These are phyloP conservation scores for Carex cristatella DNA, from an alignment of 176 grass and related monocot species.

Conservation along the genomic window DNA sequence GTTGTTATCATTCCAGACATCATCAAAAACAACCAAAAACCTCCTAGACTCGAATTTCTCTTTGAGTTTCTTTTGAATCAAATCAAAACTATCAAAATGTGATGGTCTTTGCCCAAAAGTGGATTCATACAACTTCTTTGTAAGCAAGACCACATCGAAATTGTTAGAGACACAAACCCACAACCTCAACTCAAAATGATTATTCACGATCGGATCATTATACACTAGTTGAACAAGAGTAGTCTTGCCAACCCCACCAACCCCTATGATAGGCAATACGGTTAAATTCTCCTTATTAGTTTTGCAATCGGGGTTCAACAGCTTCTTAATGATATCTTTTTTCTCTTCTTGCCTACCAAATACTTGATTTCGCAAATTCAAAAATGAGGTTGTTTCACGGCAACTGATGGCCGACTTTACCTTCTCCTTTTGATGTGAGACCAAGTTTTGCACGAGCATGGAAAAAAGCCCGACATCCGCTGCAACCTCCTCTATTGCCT, in stretches of 20 bases:
- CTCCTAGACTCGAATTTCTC: constrained; percentile 8
- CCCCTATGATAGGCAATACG: constrained; percentile 6
- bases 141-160: constrained; percentile 10
- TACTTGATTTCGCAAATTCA: background rate
- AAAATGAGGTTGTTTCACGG: background rate
- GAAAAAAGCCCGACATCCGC: background rate
- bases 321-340: background rate
- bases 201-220: constrained; percentile 4
- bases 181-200: constrained; percentile 21
- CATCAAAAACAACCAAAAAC: constrained; percentile 33
- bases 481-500: background rate
- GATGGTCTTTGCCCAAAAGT: background rate
- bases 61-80: background rate
- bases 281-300: background rate
- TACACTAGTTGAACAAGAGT: constrained; percentile 27
- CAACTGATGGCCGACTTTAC: background rate
- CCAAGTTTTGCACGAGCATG: background rate
- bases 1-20: constrained; percentile 28
- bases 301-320: background rate
- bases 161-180: constrained; percentile 27
- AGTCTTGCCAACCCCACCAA: constrained; percentile 28
- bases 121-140: constrained; percentile 21
- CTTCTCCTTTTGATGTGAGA: background rate
- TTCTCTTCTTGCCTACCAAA: constrained; percentile 23
- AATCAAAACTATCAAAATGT: background rate